Percentiles rank a stretch among this genome's conserved stretches.
phyloP scores from a whole-genome alignment of 192 early-diverging fungal genomes.

The Oehlia diaphana region DNA sequence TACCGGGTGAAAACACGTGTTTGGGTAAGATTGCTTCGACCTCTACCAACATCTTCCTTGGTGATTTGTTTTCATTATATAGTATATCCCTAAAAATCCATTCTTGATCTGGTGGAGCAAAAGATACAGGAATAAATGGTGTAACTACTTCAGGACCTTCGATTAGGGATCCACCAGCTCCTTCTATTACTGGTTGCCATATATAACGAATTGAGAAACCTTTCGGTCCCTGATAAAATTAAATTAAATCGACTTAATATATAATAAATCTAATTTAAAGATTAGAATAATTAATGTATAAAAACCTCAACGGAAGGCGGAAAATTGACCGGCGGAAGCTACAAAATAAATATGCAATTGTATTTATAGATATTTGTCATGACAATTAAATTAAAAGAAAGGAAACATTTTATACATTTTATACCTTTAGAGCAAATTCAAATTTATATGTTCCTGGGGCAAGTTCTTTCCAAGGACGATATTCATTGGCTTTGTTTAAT shows the following conservation, averaged over 20 bases:
- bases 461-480: slow-evolving; percentile 35
- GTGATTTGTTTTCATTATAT: slow-evolving; percentile 32
- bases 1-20: slow-evolving; percentile 43
- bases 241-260: neutral
- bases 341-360: neutral
- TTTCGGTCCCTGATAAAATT: slow-evolving; percentile 27
- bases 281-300: slow-evolving; percentile 14
- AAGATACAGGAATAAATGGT: slow-evolving; percentile 39
- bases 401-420: neutral
- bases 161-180: slow-evolving; percentile 17
- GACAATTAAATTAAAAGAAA: neutral
- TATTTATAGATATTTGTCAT: neutral
- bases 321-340: slow-evolving; percentile 46
- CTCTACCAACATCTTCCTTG: slow-evolving; percentile 25
- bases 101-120: slow-evolving; percentile 36
- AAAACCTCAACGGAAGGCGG: slow-evolving; percentile 45
- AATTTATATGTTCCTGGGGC: slow-evolving; percentile 36
- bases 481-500: neutral
- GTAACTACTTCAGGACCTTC: slow-evolving; percentile 41
- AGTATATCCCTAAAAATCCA: slow-evolving; percentile 34
- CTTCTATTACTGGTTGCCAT: slow-evolving; percentile 13
- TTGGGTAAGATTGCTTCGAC: slow-evolving; percentile 38
- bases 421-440: slow-evolving; percentile 44
- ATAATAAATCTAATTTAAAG: neutral
- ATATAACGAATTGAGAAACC: slow-evolving; percentile 10